Evolutionary conservation across 305 asterid species (phyloP), one percentile per base, ranked within the genome.

Genomic region (Plantago coronopus): DNA sequence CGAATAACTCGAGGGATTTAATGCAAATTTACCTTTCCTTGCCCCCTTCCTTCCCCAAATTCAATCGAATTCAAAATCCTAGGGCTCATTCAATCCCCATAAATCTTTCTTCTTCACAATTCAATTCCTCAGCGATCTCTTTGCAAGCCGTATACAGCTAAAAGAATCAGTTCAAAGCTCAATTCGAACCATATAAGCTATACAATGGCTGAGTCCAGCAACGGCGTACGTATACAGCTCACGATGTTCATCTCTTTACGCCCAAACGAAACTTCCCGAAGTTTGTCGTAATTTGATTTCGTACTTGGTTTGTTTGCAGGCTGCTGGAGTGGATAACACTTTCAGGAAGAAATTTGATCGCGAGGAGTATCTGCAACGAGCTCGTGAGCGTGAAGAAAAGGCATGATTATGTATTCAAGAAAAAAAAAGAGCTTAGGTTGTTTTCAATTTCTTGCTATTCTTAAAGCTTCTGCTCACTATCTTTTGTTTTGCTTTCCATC

Each of bases 341-440:
- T 93, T 87, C 40, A 78, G 97, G 8, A 89, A 54, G 77, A 93
- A 93, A 71, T 89, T 93, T 69, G 96, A 88, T 55, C 75, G 89
- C 20, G 97, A 91, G 73, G 97, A 82, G 78, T 85, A 82, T 72
- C 76, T 83, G 70, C 78, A 91, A 62, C 96, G 97, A 22, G 96
- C 94, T 59, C 95, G 96, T 48, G 87, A 80, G 42, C 96, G 99
- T 17, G 96, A 93, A 78, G 96, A 89, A 55, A 81, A 80, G 89
- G 98, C 81, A 7, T 62, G 67, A 18, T 25, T 22, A 8, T 37
- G 15, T 44, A 5, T 37, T 48, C 16, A 5, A 25, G 27, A 15
- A 14, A 5, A 2, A 15, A 1, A 31, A 31, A 25, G n/a, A 51
- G 29, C 20, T 54, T 17, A n/a, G 10, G 5, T 50, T 19, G 17